Percentiles rank a stretch among this genome's conserved stretches.
phyloP scores from a whole-genome alignment of 495 filamentous ascomycete genomes.

The Penicillium pancosmium region DNA sequence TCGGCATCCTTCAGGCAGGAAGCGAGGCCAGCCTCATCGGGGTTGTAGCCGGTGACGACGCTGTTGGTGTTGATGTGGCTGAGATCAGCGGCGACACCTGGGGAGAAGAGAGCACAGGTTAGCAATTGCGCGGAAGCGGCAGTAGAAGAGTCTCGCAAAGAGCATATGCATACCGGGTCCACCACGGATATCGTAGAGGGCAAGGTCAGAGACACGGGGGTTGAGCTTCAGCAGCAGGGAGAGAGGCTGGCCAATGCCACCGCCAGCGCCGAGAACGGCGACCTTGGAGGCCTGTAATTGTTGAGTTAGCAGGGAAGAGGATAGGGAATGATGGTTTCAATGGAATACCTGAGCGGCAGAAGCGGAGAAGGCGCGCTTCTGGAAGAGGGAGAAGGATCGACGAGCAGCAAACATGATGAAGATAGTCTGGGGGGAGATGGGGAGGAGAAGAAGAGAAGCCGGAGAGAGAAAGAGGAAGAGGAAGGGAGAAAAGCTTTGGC shows the following conservation, averaged over 20 bases:
- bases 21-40: slow-evolving; percentile 72
- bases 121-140: neutral
- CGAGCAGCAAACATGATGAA: slow-evolving; percentile 74
- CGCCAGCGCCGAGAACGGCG: slow-evolving; percentile 90
- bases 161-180: slow-evolving; percentile 72
- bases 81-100: slow-evolving; percentile 97
- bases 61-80: slow-evolving; percentile 99
- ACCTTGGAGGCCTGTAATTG: slow-evolving; percentile 85
- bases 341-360: slow-evolving; percentile 78
- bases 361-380: slow-evolving; percentile 92
- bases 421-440: slow-evolving; percentile 15
- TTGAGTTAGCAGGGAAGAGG: slow-evolving; percentile 36
- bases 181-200: slow-evolving; percentile 95
- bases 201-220: slow-evolving; percentile 86
- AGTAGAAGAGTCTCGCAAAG: neutral
- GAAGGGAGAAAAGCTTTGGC: slow-evolving; percentile 29
- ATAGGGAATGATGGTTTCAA: too few relatives aligned
- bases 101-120: neutral
- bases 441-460: slow-evolving; percentile 21
- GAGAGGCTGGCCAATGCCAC: slow-evolving; percentile 97
- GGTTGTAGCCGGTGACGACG: slow-evolving; percentile 85
- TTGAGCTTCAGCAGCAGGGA: slow-evolving; percentile 98
- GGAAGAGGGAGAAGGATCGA: slow-evolving; percentile 68
- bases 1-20: slow-evolving; percentile 81
- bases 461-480: slow-evolving; percentile 19